Conservation (phyloP, 2,329 filamentous ascomycete genomes). For the Neopestalotiopsis rosae region DNA sequence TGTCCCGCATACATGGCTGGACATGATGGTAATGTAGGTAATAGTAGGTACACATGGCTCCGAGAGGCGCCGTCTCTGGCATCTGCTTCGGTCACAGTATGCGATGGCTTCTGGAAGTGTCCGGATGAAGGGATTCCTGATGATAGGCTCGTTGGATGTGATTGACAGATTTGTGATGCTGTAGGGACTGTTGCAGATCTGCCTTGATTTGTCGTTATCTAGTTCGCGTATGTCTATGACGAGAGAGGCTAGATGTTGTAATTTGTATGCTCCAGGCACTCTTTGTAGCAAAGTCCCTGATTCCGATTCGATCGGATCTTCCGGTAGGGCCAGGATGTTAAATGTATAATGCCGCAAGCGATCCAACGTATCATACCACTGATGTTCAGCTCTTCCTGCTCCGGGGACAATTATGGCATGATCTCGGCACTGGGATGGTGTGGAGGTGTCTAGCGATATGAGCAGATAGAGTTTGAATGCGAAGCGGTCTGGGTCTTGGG, state of each 20-base stretch:
- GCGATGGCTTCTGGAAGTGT: not conserved
- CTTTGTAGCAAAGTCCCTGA: not conserved
- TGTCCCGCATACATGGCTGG: constrained; percentile 45
- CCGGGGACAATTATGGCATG: not conserved
- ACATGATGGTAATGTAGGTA: constrained; percentile 58
- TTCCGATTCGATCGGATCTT: not conserved
- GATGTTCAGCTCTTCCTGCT: not conserved
- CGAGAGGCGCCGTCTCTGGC: not conserved
- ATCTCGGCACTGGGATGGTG: not conserved
- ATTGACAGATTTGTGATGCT: not conserved
- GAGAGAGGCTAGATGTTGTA: constrained; percentile 7
- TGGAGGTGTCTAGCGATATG: not conserved
- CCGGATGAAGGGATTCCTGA: not conserved
- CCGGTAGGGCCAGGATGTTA: not conserved
- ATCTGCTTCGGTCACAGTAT: not conserved
- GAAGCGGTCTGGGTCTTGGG: not conserved
- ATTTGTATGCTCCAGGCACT: not conserved
- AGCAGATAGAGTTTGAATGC: not conserved
- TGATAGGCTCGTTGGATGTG: not conserved
- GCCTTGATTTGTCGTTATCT: not conserved
- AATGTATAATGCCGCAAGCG: not conserved
- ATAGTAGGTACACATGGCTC: constrained; percentile 55
- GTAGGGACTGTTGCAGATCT: not conserved
- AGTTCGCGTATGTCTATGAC: not conserved
- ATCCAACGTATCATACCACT: constrained; percentile 6